Evolutionary conservation across 495 filamentous ascomycete species (phyloP), one percentile per base, ranked within the genome.

Genomic region (Filosporella fistucella): DNA sequence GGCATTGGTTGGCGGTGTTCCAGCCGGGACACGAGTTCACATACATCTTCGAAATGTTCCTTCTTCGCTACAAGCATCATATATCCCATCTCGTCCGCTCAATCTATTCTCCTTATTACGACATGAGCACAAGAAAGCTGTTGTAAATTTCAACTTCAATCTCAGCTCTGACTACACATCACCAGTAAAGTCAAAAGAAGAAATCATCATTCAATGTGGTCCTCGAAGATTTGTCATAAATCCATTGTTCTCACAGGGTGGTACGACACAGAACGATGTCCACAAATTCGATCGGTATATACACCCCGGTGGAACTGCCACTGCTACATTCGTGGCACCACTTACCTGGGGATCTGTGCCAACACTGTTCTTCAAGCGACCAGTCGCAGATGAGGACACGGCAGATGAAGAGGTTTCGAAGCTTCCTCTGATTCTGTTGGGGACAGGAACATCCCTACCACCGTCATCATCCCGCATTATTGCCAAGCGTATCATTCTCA

Each of bases 271-370:
- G 42, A 98, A 98, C 68, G 82, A 96, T 59, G 89, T 98, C 11
- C 88, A 96, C 71, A 97, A 97, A 63, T 97, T 86, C 70, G 86
- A 91, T 65, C 88, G 94, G 8, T 97, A 81, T 72, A 74, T 97
- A 4, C 88, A 95, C 60, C 91, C 93, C 0, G 90, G 91, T 4
- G 81, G 87, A 59, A 91, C 88, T 11, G 88, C 86, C n/a, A 80
- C 96, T 34, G 94, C 91, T 6, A 84, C 86, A 8, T 95, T 95
- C 66, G 84, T 91, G 51, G 91, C 82, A 1, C 93, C 94, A 2
- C 67, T 97, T 13, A 93, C 83, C 16, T 98, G 91, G 91, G 94
- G 93, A 23, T 78, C 84, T 17, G 88, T 95, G 8, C 93, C 93
- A 0, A 75, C 83, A 0, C 78, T 97, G 4, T 94, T 91, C 68